phyloP scores from a whole-genome alignment of 177 flowering plant genomes.

The Tripterygium wilfordii region DNA sequence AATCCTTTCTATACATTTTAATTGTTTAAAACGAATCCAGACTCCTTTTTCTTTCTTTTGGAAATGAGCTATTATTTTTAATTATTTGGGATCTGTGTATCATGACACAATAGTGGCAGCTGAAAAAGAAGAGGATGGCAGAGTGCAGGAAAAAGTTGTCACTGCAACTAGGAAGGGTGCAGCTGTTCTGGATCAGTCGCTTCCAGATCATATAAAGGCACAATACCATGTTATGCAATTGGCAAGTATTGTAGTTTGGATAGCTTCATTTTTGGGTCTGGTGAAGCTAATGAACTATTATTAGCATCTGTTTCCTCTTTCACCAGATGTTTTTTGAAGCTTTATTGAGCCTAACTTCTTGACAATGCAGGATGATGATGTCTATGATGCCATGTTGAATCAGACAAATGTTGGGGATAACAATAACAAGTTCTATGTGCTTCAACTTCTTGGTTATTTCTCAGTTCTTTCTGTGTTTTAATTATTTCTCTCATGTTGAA shows the following conservation, averaged over 20 bases:
- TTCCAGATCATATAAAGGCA: conserved; percentile 72
- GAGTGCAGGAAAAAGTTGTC: conserved; percentile 51
- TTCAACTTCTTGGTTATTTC: conserved; percentile 72
- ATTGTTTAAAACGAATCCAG: too few relatives aligned
- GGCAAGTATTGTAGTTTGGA: conserved; percentile 22
- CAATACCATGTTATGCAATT: conserved; percentile 67
- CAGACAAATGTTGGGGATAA: conserved; percentile 88
- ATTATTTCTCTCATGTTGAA: too few relatives aligned
- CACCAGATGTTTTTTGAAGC: background rate
- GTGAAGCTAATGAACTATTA: background rate
- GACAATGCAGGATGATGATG: conserved; percentile 60
- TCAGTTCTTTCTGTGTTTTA: background rate
- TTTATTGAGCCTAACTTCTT: background rate
- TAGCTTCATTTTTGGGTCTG: background rate
- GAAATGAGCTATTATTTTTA: too few relatives aligned
- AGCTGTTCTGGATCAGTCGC: conserved; percentile 79
- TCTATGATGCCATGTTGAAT: conserved; percentile 91
- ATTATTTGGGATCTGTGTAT: too few relatives aligned
- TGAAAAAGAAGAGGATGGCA: conserved; percentile 27
- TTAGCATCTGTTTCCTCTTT: background rate
- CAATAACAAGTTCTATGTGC: conserved; percentile 85
- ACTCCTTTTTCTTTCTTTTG: too few relatives aligned
- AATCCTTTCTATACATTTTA: too few relatives aligned
- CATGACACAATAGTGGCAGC: conserved; percentile 12
- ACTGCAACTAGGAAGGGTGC: conserved; percentile 81